Conservation (phyloP, 108 stramenopile genomes). For the Skeletonema menzelii region DNA sequence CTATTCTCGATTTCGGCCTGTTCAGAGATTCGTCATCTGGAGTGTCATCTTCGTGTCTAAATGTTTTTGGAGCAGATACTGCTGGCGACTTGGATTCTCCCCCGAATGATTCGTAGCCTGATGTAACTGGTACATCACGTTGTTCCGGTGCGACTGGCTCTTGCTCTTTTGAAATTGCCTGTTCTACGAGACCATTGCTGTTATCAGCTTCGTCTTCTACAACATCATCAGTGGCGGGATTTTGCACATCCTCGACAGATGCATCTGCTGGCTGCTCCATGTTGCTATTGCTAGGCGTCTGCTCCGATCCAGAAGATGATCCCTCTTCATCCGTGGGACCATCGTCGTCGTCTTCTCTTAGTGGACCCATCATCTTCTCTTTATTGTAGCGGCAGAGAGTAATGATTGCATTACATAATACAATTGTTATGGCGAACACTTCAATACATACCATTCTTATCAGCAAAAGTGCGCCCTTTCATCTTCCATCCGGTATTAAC, state of each 20-base stretch:
- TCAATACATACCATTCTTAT: too few species aligned
- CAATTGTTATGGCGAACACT: too few species aligned
- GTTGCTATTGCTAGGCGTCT: not conserved
- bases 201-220: not conserved
- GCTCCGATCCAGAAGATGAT: not conserved
- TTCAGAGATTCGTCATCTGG: not conserved
- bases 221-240: not conserved
- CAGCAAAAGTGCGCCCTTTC: too few species aligned
- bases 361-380: not conserved
- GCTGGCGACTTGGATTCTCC: not conserved
- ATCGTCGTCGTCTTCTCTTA: not conserved
- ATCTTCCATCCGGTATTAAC: too few species aligned
- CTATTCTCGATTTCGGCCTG: not conserved
- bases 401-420: too few species aligned
- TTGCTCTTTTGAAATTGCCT: too few species aligned
- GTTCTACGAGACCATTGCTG: not conserved
- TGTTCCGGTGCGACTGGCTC: too few species aligned
- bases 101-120: not conserved
- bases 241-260: not conserved
- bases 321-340: not conserved
- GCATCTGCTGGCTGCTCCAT: conserved; percentile 2
- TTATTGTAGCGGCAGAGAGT: too few species aligned
- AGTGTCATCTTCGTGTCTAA: not conserved
- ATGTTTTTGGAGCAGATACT: not conserved
- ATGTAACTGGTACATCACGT: not conserved